phyloP scores from a whole-genome alignment of 2,329 filamentous ascomycete species.

The Aspergillus sp. region DNA sequence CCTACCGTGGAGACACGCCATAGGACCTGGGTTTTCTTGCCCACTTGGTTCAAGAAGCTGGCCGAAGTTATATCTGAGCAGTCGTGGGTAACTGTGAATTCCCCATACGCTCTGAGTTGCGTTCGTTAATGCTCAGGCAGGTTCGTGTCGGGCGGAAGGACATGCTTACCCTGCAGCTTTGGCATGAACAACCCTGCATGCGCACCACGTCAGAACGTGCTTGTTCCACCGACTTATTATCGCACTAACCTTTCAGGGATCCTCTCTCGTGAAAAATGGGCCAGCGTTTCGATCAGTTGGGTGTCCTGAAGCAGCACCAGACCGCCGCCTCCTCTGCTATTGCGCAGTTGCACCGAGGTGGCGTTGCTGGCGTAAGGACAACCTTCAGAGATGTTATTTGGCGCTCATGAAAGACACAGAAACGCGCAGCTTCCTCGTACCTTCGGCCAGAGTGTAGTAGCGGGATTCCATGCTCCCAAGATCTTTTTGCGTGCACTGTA shows the following conservation, averaged over 20 bases:
- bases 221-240: slow-evolving; percentile 7
- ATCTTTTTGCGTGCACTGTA: too few relatives aligned
- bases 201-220: too few relatives aligned
- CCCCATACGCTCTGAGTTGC: slow-evolving; percentile 50
- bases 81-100: slow-evolving; percentile 61
- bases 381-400: slow-evolving; percentile 6
- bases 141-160: neutral
- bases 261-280: slow-evolving; percentile 60
- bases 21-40: slow-evolving; percentile 56
- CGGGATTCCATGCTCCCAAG: neutral
- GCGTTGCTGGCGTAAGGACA: slow-evolving; percentile 19
- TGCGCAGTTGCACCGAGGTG: slow-evolving; percentile 15
- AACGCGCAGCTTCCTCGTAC: neutral
- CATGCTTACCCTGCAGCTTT: slow-evolving; percentile 25
- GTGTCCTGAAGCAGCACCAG: slow-evolving; percentile 54
- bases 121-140: neutral
- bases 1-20: slow-evolving; percentile 71
- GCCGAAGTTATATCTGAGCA: slow-evolving; percentile 57
- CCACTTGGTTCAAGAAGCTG: slow-evolving; percentile 52
- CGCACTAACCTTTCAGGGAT: slow-evolving; percentile 52
- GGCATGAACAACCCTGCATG: slow-evolving; percentile 17
- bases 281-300: slow-evolving; percentile 58
- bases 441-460: slow-evolving; percentile 15
- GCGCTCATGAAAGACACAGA: neutral
- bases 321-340: slow-evolving; percentile 33